These are phyloP conservation scores for Inonotus obliquus DNA, from an alignment of 1,284 basidiomycete genomes.

Conservation along the genomic window DNA sequence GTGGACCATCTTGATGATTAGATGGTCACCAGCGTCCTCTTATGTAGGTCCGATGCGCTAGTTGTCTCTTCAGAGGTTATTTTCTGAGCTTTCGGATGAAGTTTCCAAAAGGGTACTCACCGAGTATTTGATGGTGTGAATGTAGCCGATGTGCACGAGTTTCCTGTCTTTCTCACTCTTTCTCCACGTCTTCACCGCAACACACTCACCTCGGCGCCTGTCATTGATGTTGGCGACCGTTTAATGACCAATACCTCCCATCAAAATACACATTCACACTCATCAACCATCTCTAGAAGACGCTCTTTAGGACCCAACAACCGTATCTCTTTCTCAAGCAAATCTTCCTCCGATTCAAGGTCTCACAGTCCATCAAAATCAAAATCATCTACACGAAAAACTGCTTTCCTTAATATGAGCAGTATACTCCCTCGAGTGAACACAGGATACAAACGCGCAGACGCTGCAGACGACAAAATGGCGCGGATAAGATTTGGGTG, in stretches of 20 bases:
- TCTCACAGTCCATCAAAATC: not conserved
- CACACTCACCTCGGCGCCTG: not conserved
- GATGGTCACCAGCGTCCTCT: too few species aligned
- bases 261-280: not conserved
- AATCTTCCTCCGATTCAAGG: not conserved
- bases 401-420: conserved; percentile 7
- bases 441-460: conserved; percentile 53
- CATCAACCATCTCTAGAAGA: conserved; percentile 1
- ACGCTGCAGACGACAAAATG: conserved; percentile 38
- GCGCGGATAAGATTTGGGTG: conserved; percentile 42
- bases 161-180: too few species aligned
- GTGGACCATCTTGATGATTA: too few species aligned
- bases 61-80: too few species aligned
- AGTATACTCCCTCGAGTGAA: conserved; percentile 16
- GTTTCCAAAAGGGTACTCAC: too few species aligned
- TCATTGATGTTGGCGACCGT: not conserved
- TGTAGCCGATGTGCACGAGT: too few species aligned
- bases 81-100: too few species aligned
- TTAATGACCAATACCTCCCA: conserved; percentile 7
- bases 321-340: not conserved
- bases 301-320: not conserved
- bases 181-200: not conserved
- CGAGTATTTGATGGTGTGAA: too few species aligned
- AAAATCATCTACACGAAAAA: not conserved
- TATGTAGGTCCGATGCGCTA: too few species aligned